phyloP scores from a whole-genome alignment of 192 early-diverging fungal genomes.

The Allomyces arbusculus region DNA sequence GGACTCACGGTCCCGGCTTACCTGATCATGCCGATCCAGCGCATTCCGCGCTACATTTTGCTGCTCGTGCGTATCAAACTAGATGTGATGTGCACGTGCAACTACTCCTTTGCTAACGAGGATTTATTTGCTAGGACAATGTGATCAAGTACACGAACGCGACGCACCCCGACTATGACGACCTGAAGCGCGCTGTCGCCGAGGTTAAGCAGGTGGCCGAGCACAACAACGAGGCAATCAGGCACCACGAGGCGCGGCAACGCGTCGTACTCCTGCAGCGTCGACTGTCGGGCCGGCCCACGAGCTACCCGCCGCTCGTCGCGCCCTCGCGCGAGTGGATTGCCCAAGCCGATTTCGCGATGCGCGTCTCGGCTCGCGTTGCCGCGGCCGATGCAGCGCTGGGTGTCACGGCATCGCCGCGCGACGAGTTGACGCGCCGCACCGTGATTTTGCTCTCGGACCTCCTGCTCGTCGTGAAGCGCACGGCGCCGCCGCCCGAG shows the following conservation, averaged over 20 bases:
- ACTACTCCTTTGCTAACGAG: no score
- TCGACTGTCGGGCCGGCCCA: conserved; percentile 21
- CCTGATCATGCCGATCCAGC: conserved; percentile 25
- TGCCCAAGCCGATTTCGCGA: not conserved
- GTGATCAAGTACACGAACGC: conserved; percentile 25
- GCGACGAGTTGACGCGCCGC: not conserved
- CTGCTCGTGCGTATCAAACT: not conserved
- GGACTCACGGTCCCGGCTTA: conserved; percentile 27
- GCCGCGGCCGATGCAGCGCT: not conserved
- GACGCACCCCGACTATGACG: conserved; percentile 20
- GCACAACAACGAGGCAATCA: conserved; percentile 60
- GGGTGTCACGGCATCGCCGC: not conserved
- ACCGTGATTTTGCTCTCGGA: not conserved
- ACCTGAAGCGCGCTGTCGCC: conserved; percentile 15
- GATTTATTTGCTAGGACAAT: conserved; percentile 14
- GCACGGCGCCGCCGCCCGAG: not conserved
- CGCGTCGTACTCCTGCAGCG: conserved; percentile 50
- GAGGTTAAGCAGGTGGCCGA: conserved; percentile 39
- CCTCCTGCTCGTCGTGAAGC: not conserved
- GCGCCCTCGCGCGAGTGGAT: not conserved
- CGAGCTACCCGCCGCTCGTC: not conserved
- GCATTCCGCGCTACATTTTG: conserved; percentile 24
- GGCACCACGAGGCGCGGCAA: conserved; percentile 53
- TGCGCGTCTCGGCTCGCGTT: not conserved
- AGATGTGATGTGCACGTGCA: no score